Base-by-base conservation (phyloP, 169 alveolate species). In the Neospora caninum region DNA sequence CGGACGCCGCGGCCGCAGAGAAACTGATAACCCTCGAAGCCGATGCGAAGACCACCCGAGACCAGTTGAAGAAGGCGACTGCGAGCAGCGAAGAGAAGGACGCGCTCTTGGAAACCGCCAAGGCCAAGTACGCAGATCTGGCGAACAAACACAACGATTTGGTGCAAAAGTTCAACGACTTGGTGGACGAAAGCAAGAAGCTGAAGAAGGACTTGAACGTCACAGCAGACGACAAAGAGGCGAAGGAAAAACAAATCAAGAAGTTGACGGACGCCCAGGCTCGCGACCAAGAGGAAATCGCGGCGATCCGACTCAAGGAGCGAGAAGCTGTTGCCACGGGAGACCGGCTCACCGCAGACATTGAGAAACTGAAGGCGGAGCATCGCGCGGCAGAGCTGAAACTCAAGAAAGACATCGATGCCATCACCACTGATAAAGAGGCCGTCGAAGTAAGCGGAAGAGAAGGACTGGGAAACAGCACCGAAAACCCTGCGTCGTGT, bases 101-200 rank as follows among this genome's bases (percentile, higher is more conserved):
- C 36, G 42, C 49, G 84, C 94, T 91, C 49, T 36, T 91, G 43
- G 94, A 91, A 4, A 42, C 67, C 31, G 91, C 94, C 0, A 91
- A 91, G 36, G 67, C 86, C n/a, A 91, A 80, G 69, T 91, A 91
- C 78, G 94, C 94, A 54, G 94, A 91, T 7, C 88, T 91, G 20
- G 94, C 91, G 29, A 82, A 36, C 42, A 91, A 78, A 41, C 94
- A 91, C 69, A 91, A 91, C 49, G 94, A 91, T 9, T 45, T 91
- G 18, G 94, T 91, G 16, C 78, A 91, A 70, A 78, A 91, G 91
- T 91, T 80, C 80, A 91, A 91, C 67, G 91, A 84, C 70, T 83
- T 73, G n/a, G 91, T 80, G 13, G 78, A 87, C 27, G 41, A 70
- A 88, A 73, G 36, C 88, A 91, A 91, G 94, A 73, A 91, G 91